Evolutionary conservation across 208 protist genomes (phyloP).

Genomic region (Leishmania martiniquensis): DNA sequence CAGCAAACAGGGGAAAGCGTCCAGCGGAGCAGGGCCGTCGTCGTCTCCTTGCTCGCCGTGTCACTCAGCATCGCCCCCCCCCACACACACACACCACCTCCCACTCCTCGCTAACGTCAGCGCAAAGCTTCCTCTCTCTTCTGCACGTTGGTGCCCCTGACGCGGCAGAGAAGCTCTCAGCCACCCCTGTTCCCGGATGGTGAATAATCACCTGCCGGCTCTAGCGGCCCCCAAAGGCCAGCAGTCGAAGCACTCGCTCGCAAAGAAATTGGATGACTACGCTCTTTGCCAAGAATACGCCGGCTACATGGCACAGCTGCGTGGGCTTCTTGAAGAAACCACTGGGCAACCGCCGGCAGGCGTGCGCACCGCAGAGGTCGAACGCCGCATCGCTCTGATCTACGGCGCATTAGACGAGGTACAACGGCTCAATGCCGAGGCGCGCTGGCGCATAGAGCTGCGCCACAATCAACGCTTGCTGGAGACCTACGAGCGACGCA

Average conservation of each 20-base stretch:
- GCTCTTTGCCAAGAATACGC: constrained; percentile 42
- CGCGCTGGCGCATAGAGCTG: constrained; percentile 41
- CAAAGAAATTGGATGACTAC: constrained; percentile 19
- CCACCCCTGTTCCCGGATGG: neutral
- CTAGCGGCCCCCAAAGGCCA: neutral
- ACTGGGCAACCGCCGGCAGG: constrained; percentile 56
- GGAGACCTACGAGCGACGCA: constrained; percentile 41
- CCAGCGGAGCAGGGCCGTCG: neutral
- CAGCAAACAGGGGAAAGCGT: neutral
- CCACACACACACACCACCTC: too few species aligned
- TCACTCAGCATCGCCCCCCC: neutral
- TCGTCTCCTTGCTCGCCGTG: neutral
- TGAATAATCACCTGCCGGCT: constrained; percentile 3
- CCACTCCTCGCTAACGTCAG: neutral
- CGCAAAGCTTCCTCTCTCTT: neutral
- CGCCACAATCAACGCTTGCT: constrained; percentile 36
- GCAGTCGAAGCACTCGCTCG: neutral
- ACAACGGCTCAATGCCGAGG: constrained; percentile 38
- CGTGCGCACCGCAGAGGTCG: constrained; percentile 49
- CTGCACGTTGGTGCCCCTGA: neutral
- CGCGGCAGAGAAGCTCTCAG: neutral
- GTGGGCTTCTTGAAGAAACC: constrained; percentile 58
- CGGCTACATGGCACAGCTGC: constrained; percentile 61
- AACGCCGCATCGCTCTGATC: constrained; percentile 63
- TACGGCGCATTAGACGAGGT: constrained; percentile 65